Evolutionary conservation across 495 filamentous ascomycete species (phyloP), one percentile per base, ranked within the genome.

Genomic region (Hapsidospora chrysogenum): DNA sequence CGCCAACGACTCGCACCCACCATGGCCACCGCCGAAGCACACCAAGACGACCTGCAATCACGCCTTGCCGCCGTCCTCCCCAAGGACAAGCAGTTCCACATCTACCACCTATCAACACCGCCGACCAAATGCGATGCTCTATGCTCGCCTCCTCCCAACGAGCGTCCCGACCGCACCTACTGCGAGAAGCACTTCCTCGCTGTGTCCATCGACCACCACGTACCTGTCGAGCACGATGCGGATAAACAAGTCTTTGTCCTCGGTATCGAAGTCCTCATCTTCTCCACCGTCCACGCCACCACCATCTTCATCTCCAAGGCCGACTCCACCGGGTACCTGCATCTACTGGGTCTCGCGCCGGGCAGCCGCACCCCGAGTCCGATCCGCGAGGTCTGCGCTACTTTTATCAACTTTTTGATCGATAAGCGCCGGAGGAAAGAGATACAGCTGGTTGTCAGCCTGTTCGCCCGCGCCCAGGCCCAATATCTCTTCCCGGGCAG

Each of bases 401-500:
- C 74, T 7, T 95, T 96, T 48, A 58, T 99, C 18, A 58, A 65
- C 11, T 78, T 78, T 49, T 63, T 99, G 3, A 61, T 85, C 26
- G 63, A 72, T 14, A 63, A 74, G 21, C 71, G 74, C 22, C 66
- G 72, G 36, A 63, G 80, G 17, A 65, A 70, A 13, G 68, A 75
- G n/a, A 73, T 79, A 33, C 74, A 75, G 31, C 63, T 81, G 11
- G 75, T 94, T 13, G 63, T 99, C 25, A 92, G 84, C 10, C 70
- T 99, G 4, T 99, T 99, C 51, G 89, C 92, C 2, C 66, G 89
- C 39, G 72, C 87, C 1, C 89, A 96, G 50, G 74, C 79, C 37
- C 87, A 95, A 53, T 99, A 99, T 47, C 66, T 99, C 9, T 99
- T 94, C 48, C 85, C 87, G 0, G 84, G 82, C 7, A 94, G 85